phyloP scores from a whole-genome alignment of 2,329 filamentous ascomycete genomes.

The Fusarium solani-melongenae region DNA sequence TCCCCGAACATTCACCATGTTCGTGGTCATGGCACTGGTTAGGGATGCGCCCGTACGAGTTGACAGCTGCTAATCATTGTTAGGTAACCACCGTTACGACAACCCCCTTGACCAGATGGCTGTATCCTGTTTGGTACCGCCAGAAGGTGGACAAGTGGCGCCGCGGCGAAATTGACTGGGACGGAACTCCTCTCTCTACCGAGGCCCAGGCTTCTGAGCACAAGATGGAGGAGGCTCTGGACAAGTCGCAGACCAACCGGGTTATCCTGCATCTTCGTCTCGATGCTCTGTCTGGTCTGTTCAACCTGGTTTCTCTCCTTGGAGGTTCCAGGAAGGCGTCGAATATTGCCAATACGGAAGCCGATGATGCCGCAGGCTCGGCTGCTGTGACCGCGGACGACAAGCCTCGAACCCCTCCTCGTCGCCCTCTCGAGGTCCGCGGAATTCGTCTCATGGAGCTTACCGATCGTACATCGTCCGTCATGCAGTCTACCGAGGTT shows the following conservation, averaged over 20 bases:
- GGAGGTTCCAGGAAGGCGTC: slow-evolving; percentile 33
- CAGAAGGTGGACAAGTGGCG: slow-evolving; percentile 68
- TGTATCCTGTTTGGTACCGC: slow-evolving; percentile 77
- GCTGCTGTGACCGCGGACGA: slow-evolving; percentile 1
- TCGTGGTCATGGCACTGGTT: slow-evolving; percentile 88
- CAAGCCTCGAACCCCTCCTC: not conserved
- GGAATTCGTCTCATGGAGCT: slow-evolving; percentile 88
- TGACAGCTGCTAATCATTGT: not conserved
- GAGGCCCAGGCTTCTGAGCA: slow-evolving; percentile 41
- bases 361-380: not conserved
- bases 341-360: not conserved
- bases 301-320: slow-evolving; percentile 44
- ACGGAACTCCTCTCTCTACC: slow-evolving; percentile 50
- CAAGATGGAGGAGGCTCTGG: slow-evolving; percentile 42
- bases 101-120: slow-evolving; percentile 76
- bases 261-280: slow-evolving; percentile 44
- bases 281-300: slow-evolving; percentile 43
- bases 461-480: slow-evolving; percentile 91
- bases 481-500: slow-evolving; percentile 91
- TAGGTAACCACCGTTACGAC: slow-evolving; percentile 82
- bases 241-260: slow-evolving; percentile 41
- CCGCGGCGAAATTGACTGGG: slow-evolving; percentile 92
- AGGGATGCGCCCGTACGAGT: not conserved
- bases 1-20: slow-evolving; percentile 87
- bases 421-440: slow-evolving; percentile 57